These are phyloP conservation scores for Syncephalastrum monosporum DNA, from an alignment of 371 early-diverging fungal genomes.

Conservation along the genomic window DNA sequence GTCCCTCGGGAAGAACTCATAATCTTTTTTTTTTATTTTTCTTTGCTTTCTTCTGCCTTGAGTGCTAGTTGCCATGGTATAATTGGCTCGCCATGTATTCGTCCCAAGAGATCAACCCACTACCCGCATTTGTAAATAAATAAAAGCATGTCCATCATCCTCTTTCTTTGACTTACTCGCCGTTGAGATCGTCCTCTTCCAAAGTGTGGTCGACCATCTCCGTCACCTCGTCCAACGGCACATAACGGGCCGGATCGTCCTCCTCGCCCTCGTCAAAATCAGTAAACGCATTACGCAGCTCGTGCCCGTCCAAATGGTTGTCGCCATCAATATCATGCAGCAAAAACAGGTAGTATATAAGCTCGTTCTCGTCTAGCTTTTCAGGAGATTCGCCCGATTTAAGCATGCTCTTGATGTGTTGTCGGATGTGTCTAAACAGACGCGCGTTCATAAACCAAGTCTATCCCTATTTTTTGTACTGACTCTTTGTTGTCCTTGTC, in stretches of 20 bases:
- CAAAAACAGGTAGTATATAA: constrained; percentile 56
- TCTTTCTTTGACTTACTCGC: constrained; percentile 43
- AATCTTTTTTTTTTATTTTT: not conserved
- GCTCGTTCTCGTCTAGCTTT: constrained; percentile 41
- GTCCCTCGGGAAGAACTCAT: constrained; percentile 2
- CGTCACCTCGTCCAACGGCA: constrained; percentile 39
- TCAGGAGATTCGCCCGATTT: constrained; percentile 17
- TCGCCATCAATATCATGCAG: constrained; percentile 68
- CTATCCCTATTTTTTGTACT: not conserved
- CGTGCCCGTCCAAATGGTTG: constrained; percentile 70
- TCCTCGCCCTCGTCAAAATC: constrained; percentile 36
- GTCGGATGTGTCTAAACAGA: constrained; percentile 28
- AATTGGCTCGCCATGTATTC: constrained; percentile 70
- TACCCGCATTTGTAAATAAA: constrained; percentile 14
- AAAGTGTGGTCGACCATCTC: constrained; percentile 67
- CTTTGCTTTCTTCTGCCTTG: not conserved
- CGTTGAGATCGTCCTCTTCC: constrained; percentile 63
- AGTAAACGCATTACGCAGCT: constrained; percentile 63
- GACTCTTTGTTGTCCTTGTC: constrained; percentile 30
- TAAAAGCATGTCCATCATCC: not conserved
- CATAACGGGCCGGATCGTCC: constrained; percentile 22
- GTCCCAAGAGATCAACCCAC: constrained; percentile 73
- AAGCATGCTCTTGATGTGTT: constrained; percentile 33
- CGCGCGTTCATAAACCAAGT: not conserved
- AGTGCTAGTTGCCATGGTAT: constrained; percentile 45